Conservation (phyloP, 805 yeast genomes). For the Candida sakaeoensis region DNA sequence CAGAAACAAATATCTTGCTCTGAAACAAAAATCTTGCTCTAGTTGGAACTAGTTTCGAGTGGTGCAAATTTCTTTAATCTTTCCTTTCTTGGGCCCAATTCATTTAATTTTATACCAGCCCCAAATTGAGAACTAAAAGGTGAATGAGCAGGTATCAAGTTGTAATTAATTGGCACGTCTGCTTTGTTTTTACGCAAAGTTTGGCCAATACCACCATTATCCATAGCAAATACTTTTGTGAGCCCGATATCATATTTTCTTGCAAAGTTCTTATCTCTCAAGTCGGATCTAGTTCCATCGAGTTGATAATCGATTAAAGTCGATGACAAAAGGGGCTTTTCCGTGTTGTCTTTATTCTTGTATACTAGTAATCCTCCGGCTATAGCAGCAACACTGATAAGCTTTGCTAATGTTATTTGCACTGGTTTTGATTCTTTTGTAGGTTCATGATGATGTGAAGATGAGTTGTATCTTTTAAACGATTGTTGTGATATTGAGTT, state of each 20-base stretch:
- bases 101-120: conserved; percentile 40
- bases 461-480: conserved; percentile 20
- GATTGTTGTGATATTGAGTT: conserved; percentile 7
- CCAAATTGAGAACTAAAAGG: conserved; percentile 39
- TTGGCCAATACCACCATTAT: conserved; percentile 45
- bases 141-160: conserved; percentile 39
- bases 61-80: conserved; percentile 40
- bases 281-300: conserved; percentile 26
- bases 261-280: conserved; percentile 35
- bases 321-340: conserved; percentile 36
- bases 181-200: conserved; percentile 21
- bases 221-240: conserved; percentile 38
- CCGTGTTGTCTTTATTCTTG: conserved; percentile 27
- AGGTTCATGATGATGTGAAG: conserved; percentile 10
- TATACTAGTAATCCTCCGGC: conserved; percentile 35
- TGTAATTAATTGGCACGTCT: conserved; percentile 22
- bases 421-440: conserved; percentile 18
- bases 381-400: conserved; percentile 38
- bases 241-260: conserved; percentile 40
- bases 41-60: conserved; percentile 6
- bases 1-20: too few relatives aligned
- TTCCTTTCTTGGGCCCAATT: conserved; percentile 45
- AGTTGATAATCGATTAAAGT: conserved; percentile 32
- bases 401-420: conserved; percentile 39
- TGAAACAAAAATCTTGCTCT: not conserved